Evolutionary conservation across 176 grass and related monocot genomes (phyloP), one percentile per base, ranked within the genome.

Genomic region (Microstegium vimineum): DNA sequence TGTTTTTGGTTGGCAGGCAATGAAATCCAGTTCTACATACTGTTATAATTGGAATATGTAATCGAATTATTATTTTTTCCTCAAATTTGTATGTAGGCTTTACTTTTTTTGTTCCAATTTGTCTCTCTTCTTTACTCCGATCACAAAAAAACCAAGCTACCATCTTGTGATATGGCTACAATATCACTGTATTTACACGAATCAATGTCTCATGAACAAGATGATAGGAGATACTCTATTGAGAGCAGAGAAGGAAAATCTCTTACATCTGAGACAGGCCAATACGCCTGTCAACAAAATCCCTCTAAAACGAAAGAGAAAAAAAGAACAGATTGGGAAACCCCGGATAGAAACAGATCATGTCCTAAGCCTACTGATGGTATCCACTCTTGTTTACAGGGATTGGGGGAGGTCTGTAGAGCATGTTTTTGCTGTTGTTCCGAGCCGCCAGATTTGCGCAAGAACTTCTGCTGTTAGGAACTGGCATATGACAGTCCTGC

Each of bases 371-470:
- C 79, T 86, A 86, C 84, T 93, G 91, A 72, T 68, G 77, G 68
- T 71, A 90, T 49, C 73, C 82, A 33, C 66, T 89, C 54, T 89
- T 96, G 76, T 89, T 85, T 25, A 96, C 60, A 76, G 86, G 90
- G 76, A 96, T 87, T 28, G 86, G 5, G 8, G 83, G 93, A 46
- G 90, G 79, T 85, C 88, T 88, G 51, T 85, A 91, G 23, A 80
- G 47, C 78, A 93, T 74, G 82, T 18, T 90, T 14, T 66, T 73
- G 79, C 52, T 32, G 71, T 17, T 89, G 34, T 75, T 87, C 37
- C 90, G 56, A 13, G 86, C 88, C 83, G 85, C 82, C 62, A 91
- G 86, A 59, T 93, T 93, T 8, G 88, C 90, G 76, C 94, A 96
- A 25, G 88, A 93, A 6, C 76, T 46, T 15, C 67, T 90, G 69